phyloP scores from a whole-genome alignment of 2,329 filamentous ascomycete genomes.

The Cladosporium sp. region DNA sequence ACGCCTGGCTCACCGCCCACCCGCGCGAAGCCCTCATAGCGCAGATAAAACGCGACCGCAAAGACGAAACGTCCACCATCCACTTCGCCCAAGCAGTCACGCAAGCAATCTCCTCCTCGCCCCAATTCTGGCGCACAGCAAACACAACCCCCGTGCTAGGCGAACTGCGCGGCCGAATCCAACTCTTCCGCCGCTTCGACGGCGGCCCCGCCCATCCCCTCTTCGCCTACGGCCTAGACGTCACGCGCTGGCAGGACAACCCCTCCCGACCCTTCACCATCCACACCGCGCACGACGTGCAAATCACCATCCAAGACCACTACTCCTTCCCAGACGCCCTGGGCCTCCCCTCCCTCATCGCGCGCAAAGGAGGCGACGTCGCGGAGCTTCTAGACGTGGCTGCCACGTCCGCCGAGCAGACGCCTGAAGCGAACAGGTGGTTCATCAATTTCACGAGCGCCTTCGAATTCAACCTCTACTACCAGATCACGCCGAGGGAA shows the following conservation, averaged over 20 bases:
- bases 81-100: slow-evolving; percentile 38
- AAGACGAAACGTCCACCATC: slow-evolving; percentile 26
- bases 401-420: slow-evolving; percentile 18
- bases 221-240: slow-evolving; percentile 29
- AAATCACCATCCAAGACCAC: slow-evolving; percentile 45
- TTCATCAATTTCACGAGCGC: slow-evolving; percentile 44
- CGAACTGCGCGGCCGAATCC: slow-evolving; percentile 32
- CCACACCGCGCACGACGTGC: slow-evolving; percentile 33
- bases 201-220: slow-evolving; percentile 14
- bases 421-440: slow-evolving; percentile 26
- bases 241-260: slow-evolving; percentile 33
- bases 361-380: slow-evolving; percentile 37
- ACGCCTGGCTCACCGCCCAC: slow-evolving; percentile 27
- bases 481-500: slow-evolving; percentile 31
- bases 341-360: slow-evolving; percentile 36
- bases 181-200: slow-evolving; percentile 32
- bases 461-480: slow-evolving; percentile 38
- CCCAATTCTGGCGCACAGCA: slow-evolving; percentile 30
- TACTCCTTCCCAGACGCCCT: slow-evolving; percentile 40
- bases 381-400: slow-evolving; percentile 36
- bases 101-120: slow-evolving; percentile 20
- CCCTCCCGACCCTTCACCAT: slow-evolving; percentile 34
- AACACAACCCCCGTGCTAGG: slow-evolving; percentile 30
- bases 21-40: slow-evolving; percentile 30
- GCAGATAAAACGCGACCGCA: slow-evolving; percentile 33